Evolutionary conservation across 2,329 filamentous ascomycete species (phyloP).

Genomic region (Neoarthrinium moseri): DNA sequence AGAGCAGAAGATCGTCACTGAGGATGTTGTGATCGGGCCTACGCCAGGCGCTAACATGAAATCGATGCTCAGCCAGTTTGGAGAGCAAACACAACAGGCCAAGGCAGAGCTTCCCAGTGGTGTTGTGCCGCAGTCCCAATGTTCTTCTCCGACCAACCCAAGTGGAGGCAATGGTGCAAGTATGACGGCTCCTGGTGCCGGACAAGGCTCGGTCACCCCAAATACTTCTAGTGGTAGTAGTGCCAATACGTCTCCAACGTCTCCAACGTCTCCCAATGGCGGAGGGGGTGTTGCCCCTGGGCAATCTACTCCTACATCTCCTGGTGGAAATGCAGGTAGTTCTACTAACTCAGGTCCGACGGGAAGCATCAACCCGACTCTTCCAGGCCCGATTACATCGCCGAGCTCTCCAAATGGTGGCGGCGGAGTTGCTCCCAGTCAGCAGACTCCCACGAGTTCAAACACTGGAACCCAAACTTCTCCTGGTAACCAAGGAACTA

Average conservation of each 20-base stretch:
- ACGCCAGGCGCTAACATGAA: conserved; percentile 16
- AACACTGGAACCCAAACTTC: neutral
- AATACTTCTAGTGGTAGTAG: conserved; percentile 3
- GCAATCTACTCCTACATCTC: neutral
- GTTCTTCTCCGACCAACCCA: conserved; percentile 12
- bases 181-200: neutral
- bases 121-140: conserved; percentile 7
- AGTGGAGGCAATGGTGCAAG: conserved; percentile 8
- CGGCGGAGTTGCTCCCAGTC: neutral
- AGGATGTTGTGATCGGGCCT: conserved; percentile 21
- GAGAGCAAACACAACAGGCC: conserved; percentile 19
- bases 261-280: conserved; percentile 6
- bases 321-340: neutral
- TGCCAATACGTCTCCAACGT: neutral
- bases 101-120: conserved; percentile 21
- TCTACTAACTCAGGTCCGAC: neutral
- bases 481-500: neutral
- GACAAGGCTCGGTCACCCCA: neutral
- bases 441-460: conserved; percentile 1
- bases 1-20: conserved; percentile 21
- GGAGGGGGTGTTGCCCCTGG: conserved; percentile 2
- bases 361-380: neutral
- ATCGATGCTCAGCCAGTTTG: conserved; percentile 18
- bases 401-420: conserved; percentile 7
- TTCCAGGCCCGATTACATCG: neutral